These are phyloP conservation scores for Cladophialophora yegresii DNA, from an alignment of 2,329 filamentous ascomycete species.

Conservation along the genomic window DNA sequence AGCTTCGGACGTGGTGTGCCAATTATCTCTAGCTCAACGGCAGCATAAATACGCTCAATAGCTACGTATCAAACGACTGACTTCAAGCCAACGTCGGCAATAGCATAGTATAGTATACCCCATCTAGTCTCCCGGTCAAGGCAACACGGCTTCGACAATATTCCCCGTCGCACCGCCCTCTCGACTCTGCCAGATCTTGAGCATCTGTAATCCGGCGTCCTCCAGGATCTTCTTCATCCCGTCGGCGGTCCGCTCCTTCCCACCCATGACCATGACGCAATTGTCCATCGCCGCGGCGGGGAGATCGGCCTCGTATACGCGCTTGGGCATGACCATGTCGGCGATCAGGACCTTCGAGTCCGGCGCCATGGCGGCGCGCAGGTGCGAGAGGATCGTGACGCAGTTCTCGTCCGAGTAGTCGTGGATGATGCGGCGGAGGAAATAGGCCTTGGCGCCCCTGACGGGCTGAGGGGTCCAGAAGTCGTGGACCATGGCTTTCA, in stretches of 20 bases:
- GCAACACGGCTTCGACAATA: conserved; percentile 35
- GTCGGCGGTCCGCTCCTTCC: conserved; percentile 38
- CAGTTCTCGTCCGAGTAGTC: conserved; percentile 37
- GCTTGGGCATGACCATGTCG: conserved; percentile 38
- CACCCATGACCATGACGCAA: conserved; percentile 38
- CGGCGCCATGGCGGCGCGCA: conserved; percentile 35
- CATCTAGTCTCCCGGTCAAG: not conserved
- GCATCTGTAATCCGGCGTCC: conserved; percentile 33
- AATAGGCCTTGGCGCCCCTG: conserved; percentile 38
- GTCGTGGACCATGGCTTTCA: conserved; percentile 30
- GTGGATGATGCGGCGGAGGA: conserved; percentile 41
- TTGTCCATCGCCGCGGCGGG: conserved; percentile 37
- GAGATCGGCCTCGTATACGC: conserved; percentile 29
- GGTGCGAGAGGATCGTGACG: conserved; percentile 35
- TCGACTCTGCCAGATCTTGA: conserved; percentile 36
- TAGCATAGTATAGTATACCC: not conserved
- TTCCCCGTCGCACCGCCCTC: conserved; percentile 29
- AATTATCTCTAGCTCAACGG: not conserved
- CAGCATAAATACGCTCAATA: not conserved
- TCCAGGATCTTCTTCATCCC: conserved; percentile 37
- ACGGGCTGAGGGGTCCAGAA: conserved; percentile 33
- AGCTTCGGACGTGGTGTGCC: not conserved
- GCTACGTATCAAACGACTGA: not conserved
- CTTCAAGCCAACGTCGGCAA: not conserved
- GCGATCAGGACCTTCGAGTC: conserved; percentile 36